Base-by-base conservation (phyloP, 306 rosid species). In the Comarum palustre region DNA sequence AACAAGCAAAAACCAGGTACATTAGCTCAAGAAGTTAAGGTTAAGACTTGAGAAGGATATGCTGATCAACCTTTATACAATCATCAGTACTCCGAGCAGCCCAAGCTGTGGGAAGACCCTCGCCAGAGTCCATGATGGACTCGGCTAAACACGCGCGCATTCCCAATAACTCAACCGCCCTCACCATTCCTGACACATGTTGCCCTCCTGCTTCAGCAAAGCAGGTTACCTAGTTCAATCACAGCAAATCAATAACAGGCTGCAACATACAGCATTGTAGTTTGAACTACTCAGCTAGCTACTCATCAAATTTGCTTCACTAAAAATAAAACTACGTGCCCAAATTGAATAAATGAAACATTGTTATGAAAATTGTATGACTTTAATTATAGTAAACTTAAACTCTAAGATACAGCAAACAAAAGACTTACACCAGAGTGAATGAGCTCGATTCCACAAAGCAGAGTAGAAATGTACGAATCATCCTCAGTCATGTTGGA, bases 121-220 rank as follows among this genome's bases (percentile, higher is more conserved):
- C 87, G 11, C 98, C 98, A 45, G 76, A 71, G 73, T 90, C 98
- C 98, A 90, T 90, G 60, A 82, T 85, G 17, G 96, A 92, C 86
- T 88, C 84, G 3, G 87, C 71, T 54, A 92, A 83, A 81, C 98
- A 92, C 11, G 96, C 96, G 14, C 96, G 95, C 77, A 92, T 61
- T 13, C 98, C 98, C 65, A 92, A 74, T 58, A 81, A 74, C 45
- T 82, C 67, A 34, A 87, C 90, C 2, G 96, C 98, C 64, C 79
- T 84, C 5, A 89, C 96, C 98, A 92, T 92, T 27, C 82, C 95
- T 8, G 90, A 68, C 62, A 88, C 93, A 58, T 90, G 87, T 66
- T 90, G 98, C 15, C 96, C 98, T 10, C 98, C 96, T 52, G 98
- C 98, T 84, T 92, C 96, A 46, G 98, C 96, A 79, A 90, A 92